Evolutionary conservation across 352 stramenopile species (phyloP), one percentile per base, ranked within the genome.

Genomic region (Phytophthora palmivora): DNA sequence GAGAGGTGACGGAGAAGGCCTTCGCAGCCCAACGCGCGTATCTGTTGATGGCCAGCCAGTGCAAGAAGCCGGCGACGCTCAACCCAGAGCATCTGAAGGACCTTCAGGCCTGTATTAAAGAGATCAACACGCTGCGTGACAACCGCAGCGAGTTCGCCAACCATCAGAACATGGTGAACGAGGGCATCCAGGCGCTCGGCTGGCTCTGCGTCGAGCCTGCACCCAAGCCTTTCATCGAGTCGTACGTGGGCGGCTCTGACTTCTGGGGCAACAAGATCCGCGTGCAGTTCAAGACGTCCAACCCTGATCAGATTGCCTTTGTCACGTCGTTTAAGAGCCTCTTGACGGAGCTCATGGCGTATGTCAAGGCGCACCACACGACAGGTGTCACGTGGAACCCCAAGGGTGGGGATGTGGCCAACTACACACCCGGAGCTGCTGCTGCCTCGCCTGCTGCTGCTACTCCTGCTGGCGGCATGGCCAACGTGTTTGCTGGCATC

Each of bases 261-360:
- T 99, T 98, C 76, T 99, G 96, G 93, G 92, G 92, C 42, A 99
- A 99, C 81, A 98, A 98, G 72, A 98, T 99, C 74, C 84, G 97
- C 47, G 97, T 98, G 72, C 88, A 98, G 70, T 98, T 91, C 81
- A 98, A 98, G 66, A 96, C 95, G 30, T 88, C 91, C 51, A 87
- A 95, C 36, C 78, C 90, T 3, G 82, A 94, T 37, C 95, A 98
- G 43, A 86, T 98, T 49, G 84, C 82, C 18, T 99, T 98, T 64
- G 98, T 98, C 52, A 86, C 97, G 75, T 75, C 79, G 8, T 95
- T 99, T 60, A 99, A 99, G 77, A 81, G 65, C 28, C 63, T 98
- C 30, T 60, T 98, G 6, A 74, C 80, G 10, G 91, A 97, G 65
- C 87, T 99, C 50, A 91, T 96, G 66, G 76, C 64, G 11, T 99